Evolutionary conservation across 139 green algal species (phyloP).

Genomic region (Ostreobium quekettii): DNA sequence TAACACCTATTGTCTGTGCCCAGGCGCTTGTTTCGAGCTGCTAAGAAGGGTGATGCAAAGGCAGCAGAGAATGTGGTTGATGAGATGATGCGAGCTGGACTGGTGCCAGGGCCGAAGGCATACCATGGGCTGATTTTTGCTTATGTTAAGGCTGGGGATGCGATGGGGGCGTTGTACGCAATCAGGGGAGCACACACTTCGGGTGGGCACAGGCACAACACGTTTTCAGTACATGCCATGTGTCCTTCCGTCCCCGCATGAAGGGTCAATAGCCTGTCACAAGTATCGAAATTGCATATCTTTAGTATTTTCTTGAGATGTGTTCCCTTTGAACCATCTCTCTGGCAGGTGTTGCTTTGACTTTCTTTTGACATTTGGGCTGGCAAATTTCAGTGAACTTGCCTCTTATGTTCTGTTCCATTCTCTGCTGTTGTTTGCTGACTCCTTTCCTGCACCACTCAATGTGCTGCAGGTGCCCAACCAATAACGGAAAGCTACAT

Average conservation of each 20-base stretch:
- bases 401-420: background rate
- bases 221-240: too few species aligned
- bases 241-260: too few species aligned
- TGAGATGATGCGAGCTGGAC: constrained; percentile 21
- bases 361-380: background rate
- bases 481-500: constrained; percentile 33
- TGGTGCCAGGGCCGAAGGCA: constrained; percentile 26
- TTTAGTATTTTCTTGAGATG: background rate
- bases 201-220: too few species aligned
- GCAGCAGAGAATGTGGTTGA: constrained; percentile 23
- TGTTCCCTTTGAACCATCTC: background rate
- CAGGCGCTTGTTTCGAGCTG: constrained; percentile 9
- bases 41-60: constrained; percentile 10
- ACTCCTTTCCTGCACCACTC: constrained; percentile 7
- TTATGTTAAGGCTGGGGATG: constrained; percentile 11
- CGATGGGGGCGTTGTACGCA: constrained; percentile 21
- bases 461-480: constrained; percentile 4
- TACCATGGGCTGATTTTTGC: constrained; percentile 34
- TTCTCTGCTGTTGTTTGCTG: background rate
- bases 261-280: too few species aligned
- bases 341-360: background rate
- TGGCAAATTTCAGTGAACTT: background rate
- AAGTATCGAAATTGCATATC: too few species aligned
- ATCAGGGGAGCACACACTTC: constrained; percentile 5
- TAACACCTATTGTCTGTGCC: too few species aligned